A percentile compares a stretch with the other conserved stretches of the same genome.
Conservation (phyloP, 2,329 filamentous ascomycete species). For the Pyricularia grisea region DNA sequence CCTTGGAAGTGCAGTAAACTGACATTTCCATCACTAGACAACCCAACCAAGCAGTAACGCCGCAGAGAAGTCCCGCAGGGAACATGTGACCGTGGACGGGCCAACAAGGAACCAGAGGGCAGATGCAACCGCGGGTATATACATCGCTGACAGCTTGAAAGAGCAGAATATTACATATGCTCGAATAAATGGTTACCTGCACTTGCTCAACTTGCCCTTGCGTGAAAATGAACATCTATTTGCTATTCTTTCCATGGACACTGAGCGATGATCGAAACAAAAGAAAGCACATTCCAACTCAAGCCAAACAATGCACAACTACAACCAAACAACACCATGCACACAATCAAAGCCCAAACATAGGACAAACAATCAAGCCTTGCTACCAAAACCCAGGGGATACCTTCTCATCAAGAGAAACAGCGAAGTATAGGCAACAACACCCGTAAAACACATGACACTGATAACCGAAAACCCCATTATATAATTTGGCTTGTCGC, state of each 20-base stretch:
- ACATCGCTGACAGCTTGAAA: too few species aligned
- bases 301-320: not conserved
- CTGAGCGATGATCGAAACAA: not conserved
- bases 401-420: conserved; percentile 4
- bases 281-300: not conserved
- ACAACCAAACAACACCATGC: not conserved
- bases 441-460: conserved; percentile 11
- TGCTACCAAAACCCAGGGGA: not conserved
- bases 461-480: conserved; percentile 13
- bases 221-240: not conserved
- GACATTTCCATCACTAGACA: too few species aligned
- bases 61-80: too few species aligned
- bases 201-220: not conserved
- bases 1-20: too few species aligned
- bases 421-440: conserved; percentile 8
- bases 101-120: too few species aligned
- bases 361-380: not conserved
- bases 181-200: not conserved
- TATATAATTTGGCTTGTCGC: conserved; percentile 9
- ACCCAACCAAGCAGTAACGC: too few species aligned
- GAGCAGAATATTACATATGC: not conserved
- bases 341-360: not conserved
- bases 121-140: too few species aligned
- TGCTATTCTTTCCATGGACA: not conserved
- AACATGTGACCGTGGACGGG: too few species aligned